Evolutionary conservation across 2,329 filamentous ascomycete genomes (phyloP).

Genomic region (Tothia fuscella): DNA sequence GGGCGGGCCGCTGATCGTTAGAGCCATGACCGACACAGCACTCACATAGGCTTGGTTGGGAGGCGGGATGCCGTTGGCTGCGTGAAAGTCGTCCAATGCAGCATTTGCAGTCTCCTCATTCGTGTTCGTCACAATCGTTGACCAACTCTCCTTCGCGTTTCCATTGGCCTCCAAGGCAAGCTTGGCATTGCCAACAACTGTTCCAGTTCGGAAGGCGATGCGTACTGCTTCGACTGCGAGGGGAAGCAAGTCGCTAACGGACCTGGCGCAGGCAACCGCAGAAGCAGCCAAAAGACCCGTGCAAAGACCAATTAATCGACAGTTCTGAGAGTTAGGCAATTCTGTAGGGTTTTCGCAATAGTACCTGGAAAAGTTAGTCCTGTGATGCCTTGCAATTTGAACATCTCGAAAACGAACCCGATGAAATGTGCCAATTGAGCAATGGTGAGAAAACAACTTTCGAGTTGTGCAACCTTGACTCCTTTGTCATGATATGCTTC

Average conservation of each 20-base stretch:
- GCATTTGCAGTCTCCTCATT: conserved; percentile 39
- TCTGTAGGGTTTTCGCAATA: conserved; percentile 43
- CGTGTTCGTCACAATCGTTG: conserved; percentile 49
- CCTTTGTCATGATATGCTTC: conserved; percentile 49
- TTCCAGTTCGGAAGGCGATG: conserved; percentile 53
- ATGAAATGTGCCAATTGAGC: conserved; percentile 58
- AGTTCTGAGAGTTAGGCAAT: conserved; percentile 36
- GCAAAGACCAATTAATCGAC: conserved; percentile 51
- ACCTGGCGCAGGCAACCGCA: conserved; percentile 51
- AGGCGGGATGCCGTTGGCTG: conserved; percentile 37
- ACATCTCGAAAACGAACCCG: conserved; percentile 38
- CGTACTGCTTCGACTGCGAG: conserved; percentile 52
- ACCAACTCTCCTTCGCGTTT: conserved; percentile 47
- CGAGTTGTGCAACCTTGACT: conserved; percentile 48
- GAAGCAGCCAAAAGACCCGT: conserved; percentile 59
- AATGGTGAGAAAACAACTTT: conserved; percentile 53
- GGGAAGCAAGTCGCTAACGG: conserved; percentile 48
- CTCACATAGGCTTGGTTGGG: conserved; percentile 46
- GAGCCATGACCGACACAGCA: conserved; percentile 45
- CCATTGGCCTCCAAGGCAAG: conserved; percentile 32
- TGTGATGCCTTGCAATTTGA: not conserved
- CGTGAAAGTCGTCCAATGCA: conserved; percentile 46
- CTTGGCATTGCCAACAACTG: conserved; percentile 30
- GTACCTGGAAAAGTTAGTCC: conserved; percentile 25
- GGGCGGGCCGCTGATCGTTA: conserved; percentile 49